phyloP scores from a whole-genome alignment of 2,329 filamentous ascomycete species.

The Aspergillus candidus region DNA sequence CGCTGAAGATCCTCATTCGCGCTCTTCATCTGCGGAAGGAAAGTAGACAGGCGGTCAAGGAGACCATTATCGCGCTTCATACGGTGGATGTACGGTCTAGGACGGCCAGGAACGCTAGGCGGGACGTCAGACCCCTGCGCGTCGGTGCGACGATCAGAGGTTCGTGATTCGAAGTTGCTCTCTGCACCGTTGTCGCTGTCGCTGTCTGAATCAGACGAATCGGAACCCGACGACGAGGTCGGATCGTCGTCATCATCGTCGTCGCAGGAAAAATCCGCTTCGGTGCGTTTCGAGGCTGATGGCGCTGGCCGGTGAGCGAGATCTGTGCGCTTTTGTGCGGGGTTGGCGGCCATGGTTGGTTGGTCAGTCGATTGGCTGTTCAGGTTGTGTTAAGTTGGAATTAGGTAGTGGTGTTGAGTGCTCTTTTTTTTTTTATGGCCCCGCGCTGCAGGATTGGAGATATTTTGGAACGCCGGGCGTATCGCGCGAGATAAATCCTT shows the following conservation, averaged over 20 bases:
- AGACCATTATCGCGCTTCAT: conserved; percentile 25
- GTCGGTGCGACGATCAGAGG: background rate
- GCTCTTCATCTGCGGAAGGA: conserved; percentile 38
- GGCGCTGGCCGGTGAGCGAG: no score
- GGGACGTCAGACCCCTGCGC: conserved; percentile 11
- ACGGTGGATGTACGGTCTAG: conserved; percentile 30
- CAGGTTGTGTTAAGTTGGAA: no score
- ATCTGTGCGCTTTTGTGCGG: no score
- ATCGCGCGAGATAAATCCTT: no score
- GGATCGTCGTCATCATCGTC: conserved; percentile 17
- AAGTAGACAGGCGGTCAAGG: conserved; percentile 33
- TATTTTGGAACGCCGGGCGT: no score
- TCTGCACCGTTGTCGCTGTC: conserved; percentile 23
- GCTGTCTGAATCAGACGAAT: conserved; percentile 17
- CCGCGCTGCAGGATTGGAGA: background rate
- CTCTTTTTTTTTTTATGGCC: background rate
- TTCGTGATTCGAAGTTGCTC: conserved; percentile 9
- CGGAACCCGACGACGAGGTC: conserved; percentile 8
- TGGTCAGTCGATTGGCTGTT: no score
- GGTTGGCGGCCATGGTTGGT: no score
- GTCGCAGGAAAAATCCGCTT: background rate
- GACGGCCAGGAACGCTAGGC: conserved; percentile 23
- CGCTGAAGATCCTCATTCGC: conserved; percentile 39
- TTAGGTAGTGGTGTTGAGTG: no score
- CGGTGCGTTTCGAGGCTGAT: no score